Percentiles rank a stretch among this genome's conserved stretches.
Evolutionary conservation across 208 protist genomes (phyloP).

Genomic region (Blastocrithidia nonstop): DNA sequence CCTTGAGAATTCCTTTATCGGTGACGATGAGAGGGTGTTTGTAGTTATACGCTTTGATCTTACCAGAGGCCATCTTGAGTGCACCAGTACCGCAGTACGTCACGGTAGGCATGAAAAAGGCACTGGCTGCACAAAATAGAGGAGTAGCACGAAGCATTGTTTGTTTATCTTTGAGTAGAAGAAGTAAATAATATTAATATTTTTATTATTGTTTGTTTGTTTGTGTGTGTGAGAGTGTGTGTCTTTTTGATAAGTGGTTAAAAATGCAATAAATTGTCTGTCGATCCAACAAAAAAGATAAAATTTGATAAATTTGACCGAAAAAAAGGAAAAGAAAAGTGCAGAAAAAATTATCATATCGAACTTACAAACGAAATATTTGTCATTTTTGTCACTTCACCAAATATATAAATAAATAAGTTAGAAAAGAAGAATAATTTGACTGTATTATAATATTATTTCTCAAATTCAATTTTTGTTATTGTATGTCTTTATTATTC

Average conservation of each 20-base stretch:
- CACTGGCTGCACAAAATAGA: slow-evolving; percentile 18
- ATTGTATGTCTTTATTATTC: too few species aligned
- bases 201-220: not conserved
- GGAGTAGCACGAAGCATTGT: slow-evolving; percentile 16
- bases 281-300: not conserved
- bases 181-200: not conserved
- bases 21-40: slow-evolving; percentile 56
- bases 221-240: not conserved
- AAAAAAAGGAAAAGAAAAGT: not conserved
- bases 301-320: not conserved
- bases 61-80: slow-evolving; percentile 29
- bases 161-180: not conserved
- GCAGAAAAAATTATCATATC: too few species aligned
- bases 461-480: too few species aligned
- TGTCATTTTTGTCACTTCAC: too few species aligned
- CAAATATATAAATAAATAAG: too few species aligned
- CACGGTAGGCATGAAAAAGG: slow-evolving; percentile 42
- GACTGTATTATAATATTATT: too few species aligned
- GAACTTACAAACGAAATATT: too few species aligned
- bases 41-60: slow-evolving; percentile 36
- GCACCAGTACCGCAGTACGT: slow-evolving; percentile 43
- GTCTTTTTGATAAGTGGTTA: too few species aligned
- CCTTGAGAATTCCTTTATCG: slow-evolving; percentile 34
- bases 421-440: too few species aligned
- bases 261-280: too few species aligned